Evolutionary conservation across 1,284 basidiomycete species (phyloP), one percentile per base, ranked within the genome.

Genomic region (Fistulinella staudtii): DNA sequence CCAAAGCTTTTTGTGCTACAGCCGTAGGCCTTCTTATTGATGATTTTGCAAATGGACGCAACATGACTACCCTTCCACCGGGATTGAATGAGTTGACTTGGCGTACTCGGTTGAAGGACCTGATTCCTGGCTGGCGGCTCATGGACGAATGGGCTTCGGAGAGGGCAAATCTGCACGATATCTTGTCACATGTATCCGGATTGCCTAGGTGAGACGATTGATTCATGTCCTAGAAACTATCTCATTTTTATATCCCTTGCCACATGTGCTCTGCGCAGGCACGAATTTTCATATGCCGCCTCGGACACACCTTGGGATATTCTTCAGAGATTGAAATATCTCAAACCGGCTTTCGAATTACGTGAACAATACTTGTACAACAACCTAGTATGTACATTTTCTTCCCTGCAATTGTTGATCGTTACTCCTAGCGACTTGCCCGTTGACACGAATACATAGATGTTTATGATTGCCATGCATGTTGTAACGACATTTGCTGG

Each of bases 291-390:
- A 0, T 68, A 68, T 39, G 52, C 52, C 1, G 57, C 53, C 0
- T 41, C 45, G 6, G 67, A 71, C 27, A 61, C 57, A 0, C 46
- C 60, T 0, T 34, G 35, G 4, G 63, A 64, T 13, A 28, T 64
- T 9, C 41, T 72, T 10, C 13, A 21, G 17, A 58, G 64, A 8
- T 47, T 74, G 50, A 55, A 52, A 13, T 39, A 70, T 46, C 56
- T 74, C 8, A 55, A 52, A 2, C 65, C 70, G 0, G 60, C 64
- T 1, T 66, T 60, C 29, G 73, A 71, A 49, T 53, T 74, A 1
- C 63, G 73, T 14, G 52, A 73, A 45, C 54, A 53, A 18, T 73
- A 59, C 54, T 63, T 61, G 4, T 75, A 74, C 57, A 73, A 66
- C 50, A 74, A 74, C 28, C 57, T 64, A 33, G 73, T 68, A 34